Base-by-base conservation (phyloP, 2,329 filamentous ascomycete genomes). In the Beauveria asiatica region DNA sequence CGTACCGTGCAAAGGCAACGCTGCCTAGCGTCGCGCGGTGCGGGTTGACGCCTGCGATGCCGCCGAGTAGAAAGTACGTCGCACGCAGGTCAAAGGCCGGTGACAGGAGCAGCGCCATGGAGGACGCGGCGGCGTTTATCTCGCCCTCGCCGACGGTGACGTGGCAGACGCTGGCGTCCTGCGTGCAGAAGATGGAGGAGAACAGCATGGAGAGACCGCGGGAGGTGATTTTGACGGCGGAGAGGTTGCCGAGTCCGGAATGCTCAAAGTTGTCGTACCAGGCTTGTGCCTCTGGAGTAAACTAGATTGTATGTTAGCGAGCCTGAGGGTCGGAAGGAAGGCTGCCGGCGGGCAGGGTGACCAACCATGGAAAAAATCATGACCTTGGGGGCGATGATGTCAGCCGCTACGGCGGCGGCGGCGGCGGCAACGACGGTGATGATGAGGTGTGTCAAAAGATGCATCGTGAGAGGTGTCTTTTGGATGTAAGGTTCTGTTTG, bases 21-120 rank as follows among this genome's bases (percentile, higher is more conserved):
- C 81, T 80, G 49, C 82, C 83, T 5, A 88, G 77, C 0, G 88
- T 90, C 23, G 80, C 84, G 27, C 83, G 73, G 62, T 85, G 82
- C 0, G 88, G 89, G 70, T 84, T 90, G 48, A 90, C 78, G n/a
- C 89, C 88, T 1, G 84, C 88, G 63, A 92, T 91, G 2, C 88
- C 89, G 1, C 80, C 83, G 33, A 89, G 71, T 61, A 92, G 72
- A 72, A 90, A 90, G 73, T 92, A 92, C 1, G 88, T 87, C 52
- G 76, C 71, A 1, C 74, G 78, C 13, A 92, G 77, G 71, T 91
- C 79, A 70, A 92, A 90, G 11, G 74, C 68, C 1, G 75, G 69
- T 0, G 83, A 87, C 16, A 86, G 77, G n/a, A 82, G 75, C 10
- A 91, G 76, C 0, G 88, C 82, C 51, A 80, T 80, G 62, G 89